Percentiles rank a stretch among this genome's conserved stretches.
These are phyloP conservation scores for Aspergillus hortae DNA, from an alignment of 2,329 filamentous ascomycete genomes.

Conservation along the genomic window DNA sequence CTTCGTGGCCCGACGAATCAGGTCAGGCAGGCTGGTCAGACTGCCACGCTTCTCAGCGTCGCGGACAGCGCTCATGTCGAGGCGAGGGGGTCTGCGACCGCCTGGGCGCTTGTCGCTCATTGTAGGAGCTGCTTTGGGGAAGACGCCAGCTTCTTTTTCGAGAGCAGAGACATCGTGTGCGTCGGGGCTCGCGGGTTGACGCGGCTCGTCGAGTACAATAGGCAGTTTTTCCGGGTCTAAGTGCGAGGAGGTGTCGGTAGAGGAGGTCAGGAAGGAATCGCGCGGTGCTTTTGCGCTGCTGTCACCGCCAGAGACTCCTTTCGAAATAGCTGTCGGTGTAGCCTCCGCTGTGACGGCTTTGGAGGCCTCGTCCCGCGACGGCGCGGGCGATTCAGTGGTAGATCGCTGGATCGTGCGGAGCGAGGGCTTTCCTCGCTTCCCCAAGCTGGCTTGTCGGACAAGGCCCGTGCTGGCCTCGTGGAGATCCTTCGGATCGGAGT, in stretches of 20 bases:
- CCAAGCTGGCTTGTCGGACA: constrained; percentile 42
- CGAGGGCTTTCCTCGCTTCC: constrained; percentile 39
- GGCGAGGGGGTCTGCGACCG: constrained; percentile 58
- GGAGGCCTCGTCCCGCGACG: constrained; percentile 7
- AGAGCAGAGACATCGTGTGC: constrained; percentile 16
- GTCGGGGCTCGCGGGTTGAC: constrained; percentile 3
- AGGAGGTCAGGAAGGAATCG: constrained; percentile 18
- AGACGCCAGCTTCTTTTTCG: constrained; percentile 22
- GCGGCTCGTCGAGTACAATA: constrained; percentile 18
- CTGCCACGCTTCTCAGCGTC: constrained; percentile 82
- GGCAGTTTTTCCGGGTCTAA: constrained; percentile 33
- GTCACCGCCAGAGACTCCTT: constrained; percentile 8
- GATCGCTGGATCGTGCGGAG: constrained; percentile 39
- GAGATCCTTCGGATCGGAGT: constrained; percentile 10
- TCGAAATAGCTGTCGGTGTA: constrained; percentile 7
- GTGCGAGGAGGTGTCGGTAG: constrained; percentile 22
- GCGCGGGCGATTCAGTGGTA: constrained; percentile 20
- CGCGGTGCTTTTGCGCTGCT: constrained; percentile 8
- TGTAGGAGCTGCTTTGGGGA: constrained; percentile 28
- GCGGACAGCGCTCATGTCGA: constrained; percentile 79
- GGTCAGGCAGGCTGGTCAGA: constrained; percentile 83
- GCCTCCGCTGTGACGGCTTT: background rate
- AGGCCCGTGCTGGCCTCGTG: constrained; percentile 25
- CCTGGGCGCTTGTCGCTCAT: constrained; percentile 40
- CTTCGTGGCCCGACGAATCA: constrained; percentile 83